Conservation (phyloP, 78 protist genomes). For the Speleostelium caveatum region DNA sequence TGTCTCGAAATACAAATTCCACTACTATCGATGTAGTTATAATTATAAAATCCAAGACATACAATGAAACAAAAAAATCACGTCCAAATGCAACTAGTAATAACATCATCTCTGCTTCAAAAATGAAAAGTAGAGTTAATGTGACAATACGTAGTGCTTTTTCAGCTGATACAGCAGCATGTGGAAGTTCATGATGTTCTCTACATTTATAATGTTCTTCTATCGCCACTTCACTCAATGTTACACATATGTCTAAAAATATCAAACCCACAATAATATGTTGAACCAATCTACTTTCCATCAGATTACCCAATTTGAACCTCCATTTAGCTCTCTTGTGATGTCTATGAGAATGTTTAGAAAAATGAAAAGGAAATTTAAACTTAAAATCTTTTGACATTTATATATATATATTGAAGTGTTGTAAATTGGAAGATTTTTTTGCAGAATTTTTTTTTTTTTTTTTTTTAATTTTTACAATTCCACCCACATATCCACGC, state of each 20-base stretch:
- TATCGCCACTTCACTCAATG: neutral
- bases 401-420: too few species aligned
- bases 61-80: slow-evolving; percentile 12
- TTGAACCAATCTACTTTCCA: slow-evolving; percentile 14
- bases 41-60: slow-evolving; percentile 10
- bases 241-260: neutral
- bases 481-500: too few species aligned
- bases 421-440: too few species aligned
- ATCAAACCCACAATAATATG: slow-evolving; percentile 12
- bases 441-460: too few species aligned
- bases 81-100: slow-evolving; percentile 26
- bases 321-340: slow-evolving; percentile 6
- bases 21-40: slow-evolving; percentile 13
- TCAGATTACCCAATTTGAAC: neutral
- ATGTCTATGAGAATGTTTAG: neutral
- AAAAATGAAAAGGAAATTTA: neutral
- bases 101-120: neutral
- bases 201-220: slow-evolving; percentile 39
- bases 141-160: neutral
- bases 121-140: neutral
- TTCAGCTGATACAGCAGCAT: slow-evolving; percentile 18
- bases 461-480: too few species aligned
- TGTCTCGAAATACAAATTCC: slow-evolving; percentile 20
- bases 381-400: too few species aligned
- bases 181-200: slow-evolving; percentile 23